phyloP scores from a whole-genome alignment of 208 protist species.

The Spongospora subterranea region DNA sequence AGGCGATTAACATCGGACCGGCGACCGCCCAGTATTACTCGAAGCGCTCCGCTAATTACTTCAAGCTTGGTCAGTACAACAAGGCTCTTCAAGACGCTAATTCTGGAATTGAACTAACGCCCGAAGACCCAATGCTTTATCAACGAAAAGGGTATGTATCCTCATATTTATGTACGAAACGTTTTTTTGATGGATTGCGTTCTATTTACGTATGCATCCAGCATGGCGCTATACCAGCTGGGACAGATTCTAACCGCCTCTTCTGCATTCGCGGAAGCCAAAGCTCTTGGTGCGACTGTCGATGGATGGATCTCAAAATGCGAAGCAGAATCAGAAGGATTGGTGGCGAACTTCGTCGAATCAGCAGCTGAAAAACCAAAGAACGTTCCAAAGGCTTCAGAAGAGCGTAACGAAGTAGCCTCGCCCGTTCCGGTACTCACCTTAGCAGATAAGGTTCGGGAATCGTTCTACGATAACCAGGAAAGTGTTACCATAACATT shows the following conservation, averaged over 20 bases:
- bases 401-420: background rate
- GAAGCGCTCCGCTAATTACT: background rate
- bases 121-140: background rate
- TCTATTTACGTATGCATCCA: background rate
- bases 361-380: background rate
- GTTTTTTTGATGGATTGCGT: too few relatives aligned
- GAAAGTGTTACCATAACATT: background rate
- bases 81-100: background rate
- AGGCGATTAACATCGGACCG: background rate
- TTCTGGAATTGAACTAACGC: background rate
- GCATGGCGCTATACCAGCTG: background rate
- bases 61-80: background rate
- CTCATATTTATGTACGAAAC: background rate
- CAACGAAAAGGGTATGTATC: background rate
- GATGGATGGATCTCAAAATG: constrained; percentile 16
- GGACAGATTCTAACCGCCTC: background rate
- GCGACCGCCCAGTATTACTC: background rate
- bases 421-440: background rate
- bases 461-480: constrained; percentile 37
- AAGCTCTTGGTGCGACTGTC: background rate
- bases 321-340: background rate
- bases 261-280: background rate
- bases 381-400: background rate
- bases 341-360: background rate
- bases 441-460: background rate